Evolutionary conservation across 2,329 filamentous ascomycete species (phyloP), one percentile per base, ranked within the genome.

Genomic region (Ceratocystis lukuohia): DNA sequence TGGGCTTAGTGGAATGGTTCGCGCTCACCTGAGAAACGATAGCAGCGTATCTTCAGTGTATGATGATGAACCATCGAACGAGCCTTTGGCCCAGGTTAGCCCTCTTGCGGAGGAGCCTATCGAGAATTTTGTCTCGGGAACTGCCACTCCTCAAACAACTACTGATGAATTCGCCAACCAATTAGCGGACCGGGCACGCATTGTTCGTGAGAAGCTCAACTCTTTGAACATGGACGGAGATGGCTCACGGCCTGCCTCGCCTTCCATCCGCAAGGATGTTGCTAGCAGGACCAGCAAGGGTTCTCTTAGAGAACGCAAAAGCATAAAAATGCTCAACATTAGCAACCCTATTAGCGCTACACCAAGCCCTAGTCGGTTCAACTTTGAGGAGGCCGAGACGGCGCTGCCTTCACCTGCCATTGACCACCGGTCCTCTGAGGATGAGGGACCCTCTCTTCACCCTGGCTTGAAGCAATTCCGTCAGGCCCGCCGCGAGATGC

Each of bases 41-140:
- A 97, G 93, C 76, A 87, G 87, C 67, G 82, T 85, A 15, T 97
- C 93, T 0, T 95, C 91, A 0, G 80, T 94, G 30, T 91, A 90
- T 70, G 84, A 83, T 30, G 66, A 76, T 75, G 28, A 78, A 77
- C 8, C 77, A 74, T 50, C 74, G 45, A 65, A 67, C 22, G 66
- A 72, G 69, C 76, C 69, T 45, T 72, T 69, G 61, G 76, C 69
- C n/a, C 72, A 12, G 67, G 70, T 50, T 4, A 69, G 70, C 1
- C 69, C 71, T 22, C 73, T 77, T 17, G 76, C 76, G 8, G 75
- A 77, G 0, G 76, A 77, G 62, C 70, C 73, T 0, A 71, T 72
- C 1, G 73, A 76, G 25, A 68, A 65, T 45, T 37, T 59, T 8
- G 7, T 37, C 15, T 37, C 56, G 7, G 56, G 56, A 30, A 59